Conservation (phyloP, 805 yeast species). For the Yamadazyma insecticola region DNA sequence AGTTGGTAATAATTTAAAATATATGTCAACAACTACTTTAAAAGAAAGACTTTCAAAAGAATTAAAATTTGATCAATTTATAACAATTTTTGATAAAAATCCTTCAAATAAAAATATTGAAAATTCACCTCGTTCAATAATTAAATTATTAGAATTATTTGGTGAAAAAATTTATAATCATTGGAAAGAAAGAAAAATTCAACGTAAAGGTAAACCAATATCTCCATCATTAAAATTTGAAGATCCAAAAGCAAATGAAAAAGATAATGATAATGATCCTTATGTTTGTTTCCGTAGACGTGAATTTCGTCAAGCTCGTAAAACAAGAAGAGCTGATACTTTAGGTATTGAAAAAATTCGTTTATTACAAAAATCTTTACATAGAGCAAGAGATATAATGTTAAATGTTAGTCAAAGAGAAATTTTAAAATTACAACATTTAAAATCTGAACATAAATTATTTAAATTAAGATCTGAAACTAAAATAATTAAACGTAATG, state of each 20-base stretch:
- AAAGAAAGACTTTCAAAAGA: conserved; percentile 55
- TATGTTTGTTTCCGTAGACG: conserved; percentile 94
- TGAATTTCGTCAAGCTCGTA: conserved; percentile 91
- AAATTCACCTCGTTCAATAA: conserved; percentile 37
- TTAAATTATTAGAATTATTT: conserved; percentile 47
- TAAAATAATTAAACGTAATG: conserved; percentile 67
- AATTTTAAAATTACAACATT: conserved; percentile 52
- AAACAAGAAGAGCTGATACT: conserved; percentile 90
- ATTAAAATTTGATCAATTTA: conserved; percentile 49
- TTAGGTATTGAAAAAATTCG: conserved; percentile 84
- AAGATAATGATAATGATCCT: conserved; percentile 86
- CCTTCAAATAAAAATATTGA: conserved; percentile 16
- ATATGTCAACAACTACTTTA: conserved; percentile 52
- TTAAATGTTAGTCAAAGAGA: conserved; percentile 74
- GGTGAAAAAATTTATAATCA: conserved; percentile 72
- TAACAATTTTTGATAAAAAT: conserved; percentile 53
- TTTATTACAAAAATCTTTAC: conserved; percentile 68
- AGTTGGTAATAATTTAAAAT: conserved; percentile 26
- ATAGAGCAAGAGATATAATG: conserved; percentile 66
- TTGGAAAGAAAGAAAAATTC: conserved; percentile 74
- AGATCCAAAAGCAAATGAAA: conserved; percentile 67
- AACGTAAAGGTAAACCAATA: conserved; percentile 62
- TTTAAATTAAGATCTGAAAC: conserved; percentile 71
- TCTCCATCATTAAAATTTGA: conserved; percentile 79
- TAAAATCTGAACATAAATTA: conserved; percentile 59